phyloP scores from a whole-genome alignment of 495 filamentous ascomycete species.

The Annulohypoxylon maeteangense region DNA sequence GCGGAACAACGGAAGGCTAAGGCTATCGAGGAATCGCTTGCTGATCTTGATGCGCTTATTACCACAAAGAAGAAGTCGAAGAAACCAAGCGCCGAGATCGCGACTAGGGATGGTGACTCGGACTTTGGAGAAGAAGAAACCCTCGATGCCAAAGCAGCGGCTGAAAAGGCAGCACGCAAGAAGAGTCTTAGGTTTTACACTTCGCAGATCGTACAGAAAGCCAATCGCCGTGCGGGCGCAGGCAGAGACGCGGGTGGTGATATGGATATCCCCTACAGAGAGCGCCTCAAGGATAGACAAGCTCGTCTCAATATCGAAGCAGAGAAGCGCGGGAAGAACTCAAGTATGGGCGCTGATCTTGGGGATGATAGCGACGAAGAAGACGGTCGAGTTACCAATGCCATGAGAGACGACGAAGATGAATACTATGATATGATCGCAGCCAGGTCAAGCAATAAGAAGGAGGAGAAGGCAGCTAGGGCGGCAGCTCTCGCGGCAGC shows the following conservation, averaged over 20 bases:
- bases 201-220: constrained; percentile 91
- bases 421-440: constrained; percentile 92
- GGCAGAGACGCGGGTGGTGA: constrained; percentile 89
- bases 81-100: constrained; percentile 47
- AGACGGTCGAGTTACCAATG: constrained; percentile 62
- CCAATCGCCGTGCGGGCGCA: constrained; percentile 83
- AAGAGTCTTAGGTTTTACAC: constrained; percentile 96
- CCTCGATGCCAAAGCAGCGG: constrained; percentile 64
- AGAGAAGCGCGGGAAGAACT: constrained; percentile 79
- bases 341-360: constrained; percentile 67
- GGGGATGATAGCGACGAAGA: constrained; percentile 70
- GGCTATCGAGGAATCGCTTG: constrained; percentile 60
- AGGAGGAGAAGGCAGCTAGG: constrained; percentile 71
- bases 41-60: constrained; percentile 58
- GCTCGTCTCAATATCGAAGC: constrained; percentile 86
- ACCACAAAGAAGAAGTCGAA: constrained; percentile 57
- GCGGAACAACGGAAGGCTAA: constrained; percentile 42
- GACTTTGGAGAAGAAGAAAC: constrained; percentile 73
- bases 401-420: constrained; percentile 69
- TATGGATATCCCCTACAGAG: constrained; percentile 87
- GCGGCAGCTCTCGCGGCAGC: constrained; percentile 58
- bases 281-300: constrained; percentile 85
- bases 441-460: constrained; percentile 75
- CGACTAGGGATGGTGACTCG: constrained; percentile 60
- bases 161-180: constrained; percentile 85